These are phyloP conservation scores for Hyphopichia fennica DNA, from an alignment of 1,139 yeast genomes.

Conservation along the genomic window DNA sequence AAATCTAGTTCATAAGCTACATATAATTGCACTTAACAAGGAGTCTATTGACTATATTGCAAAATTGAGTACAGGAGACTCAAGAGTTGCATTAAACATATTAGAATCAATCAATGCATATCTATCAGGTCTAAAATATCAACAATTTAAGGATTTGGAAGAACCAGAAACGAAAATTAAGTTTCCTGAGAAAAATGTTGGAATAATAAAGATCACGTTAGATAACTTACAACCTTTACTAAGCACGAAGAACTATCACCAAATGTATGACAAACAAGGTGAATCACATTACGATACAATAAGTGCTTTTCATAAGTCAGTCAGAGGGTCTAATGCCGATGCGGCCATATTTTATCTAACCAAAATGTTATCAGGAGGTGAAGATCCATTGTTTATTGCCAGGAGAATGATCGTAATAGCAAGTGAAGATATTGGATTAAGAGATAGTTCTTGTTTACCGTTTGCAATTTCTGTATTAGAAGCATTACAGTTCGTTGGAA, in stretches of 20 bases:
- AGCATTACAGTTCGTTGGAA: constrained; percentile 88
- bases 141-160: constrained; percentile 11
- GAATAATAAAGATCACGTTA: constrained; percentile 31
- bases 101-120: constrained; percentile 55
- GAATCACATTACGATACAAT: constrained; percentile 94
- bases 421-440: constrained; percentile 82
- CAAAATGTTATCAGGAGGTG: constrained; percentile 88
- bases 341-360: constrained; percentile 87
- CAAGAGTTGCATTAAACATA: constrained; percentile 76
- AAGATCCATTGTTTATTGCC: constrained; percentile 89
- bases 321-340: constrained; percentile 85
- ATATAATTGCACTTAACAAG: constrained; percentile 50
- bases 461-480: constrained; percentile 84
- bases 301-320: constrained; percentile 89
- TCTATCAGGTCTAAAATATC: constrained; percentile 33
- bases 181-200: constrained; percentile 16
- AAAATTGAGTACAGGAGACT: constrained; percentile 84
- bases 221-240: constrained; percentile 42
- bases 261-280: constrained; percentile 81
- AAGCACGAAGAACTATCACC: constrained; percentile 45
- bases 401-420: constrained; percentile 92
- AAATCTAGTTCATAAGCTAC: constrained; percentile 36
- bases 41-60: constrained; percentile 72
- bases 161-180: constrained; percentile 18
- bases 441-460: constrained; percentile 83